Conservation (phyloP, 768 basidiomycete species). For the Rhizopogon vinicolor region DNA sequence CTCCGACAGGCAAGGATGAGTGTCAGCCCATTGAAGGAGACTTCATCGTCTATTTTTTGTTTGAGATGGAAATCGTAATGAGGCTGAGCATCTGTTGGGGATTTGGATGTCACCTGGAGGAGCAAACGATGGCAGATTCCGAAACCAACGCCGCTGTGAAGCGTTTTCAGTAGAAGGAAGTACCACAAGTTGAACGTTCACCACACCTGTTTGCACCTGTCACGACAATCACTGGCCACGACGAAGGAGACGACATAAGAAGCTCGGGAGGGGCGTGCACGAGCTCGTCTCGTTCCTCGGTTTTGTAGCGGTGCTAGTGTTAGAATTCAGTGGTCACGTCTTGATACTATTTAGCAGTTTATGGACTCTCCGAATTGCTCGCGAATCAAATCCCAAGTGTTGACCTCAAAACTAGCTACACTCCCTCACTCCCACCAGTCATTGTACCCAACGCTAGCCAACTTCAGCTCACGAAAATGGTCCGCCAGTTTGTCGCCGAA, state of each 20-base stretch:
- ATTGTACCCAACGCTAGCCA: no score
- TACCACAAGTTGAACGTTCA: not conserved
- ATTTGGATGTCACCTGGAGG: conserved; percentile 51
- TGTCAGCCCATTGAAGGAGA: conserved; percentile 52
- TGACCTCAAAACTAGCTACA: no score
- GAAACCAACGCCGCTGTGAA: conserved; percentile 54
- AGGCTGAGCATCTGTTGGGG: conserved; percentile 48
- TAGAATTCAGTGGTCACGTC: not conserved
- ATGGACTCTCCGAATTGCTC: no score
- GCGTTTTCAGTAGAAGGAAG: no score
- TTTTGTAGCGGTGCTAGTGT: not conserved
- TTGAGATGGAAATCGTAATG: conserved; percentile 20
- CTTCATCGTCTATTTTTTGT: conserved; percentile 13
- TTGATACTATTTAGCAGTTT: no score
- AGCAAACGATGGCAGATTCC: conserved; percentile 80
- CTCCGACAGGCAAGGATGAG: conserved; percentile 81
- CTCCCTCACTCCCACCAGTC: no score
- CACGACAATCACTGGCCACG: conserved; percentile 52
- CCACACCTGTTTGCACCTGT: conserved; percentile 69
- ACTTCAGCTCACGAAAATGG: no score
- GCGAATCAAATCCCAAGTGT: no score
- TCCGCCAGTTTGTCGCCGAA: conserved; percentile 20
- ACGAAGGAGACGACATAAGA: conserved; percentile 21
- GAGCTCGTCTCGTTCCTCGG: not conserved
- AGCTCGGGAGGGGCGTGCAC: not conserved